Evolutionary conservation across 768 basidiomycete species (phyloP), one percentile per base, ranked within the genome.

Genomic region (Tephrocybe sp.): DNA sequence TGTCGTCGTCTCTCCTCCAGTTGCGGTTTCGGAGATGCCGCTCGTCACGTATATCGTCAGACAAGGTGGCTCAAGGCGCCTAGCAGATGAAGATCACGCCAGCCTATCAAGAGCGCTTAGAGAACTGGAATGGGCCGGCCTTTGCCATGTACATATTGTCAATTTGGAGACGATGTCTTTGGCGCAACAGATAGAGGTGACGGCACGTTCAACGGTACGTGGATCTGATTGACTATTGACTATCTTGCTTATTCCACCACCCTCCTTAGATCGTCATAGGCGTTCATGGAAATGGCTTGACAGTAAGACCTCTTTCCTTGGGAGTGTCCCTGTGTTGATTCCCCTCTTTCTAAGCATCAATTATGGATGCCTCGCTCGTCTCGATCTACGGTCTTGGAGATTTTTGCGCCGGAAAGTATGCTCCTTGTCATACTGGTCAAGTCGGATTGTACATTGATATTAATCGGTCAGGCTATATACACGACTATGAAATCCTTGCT

Each of bases 211-310:
- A 5, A 88, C 85, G 12, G 84, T 87, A 40, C 57, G 79, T 51
- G 26, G 28, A 15, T 37, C 2, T 26, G n/a, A 14, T 12, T 0
- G 4, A 12, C 21, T 2, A 11, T 25, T 3, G 11, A n/a, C 6
- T 25, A 3, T 37, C 38, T 23, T n/a, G 34, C 12, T 38, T 15
- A 41, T 26, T 36, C 17, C 5, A 8, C 59, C 18, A 12, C 24
- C 25, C 11, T 3, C 37, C 11, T 21, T 15, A 84, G 82, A 66
- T 84, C 46, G 61, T 86, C 56, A 63, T 86, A 24, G 85, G 83
- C n/a, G 80, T 85, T 17, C 84, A 86, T 55, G 86, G 86, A 11
- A 88, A 88, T 64, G 86, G 87, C 15, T 68, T 91, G 8, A 86
- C 87, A 45, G 73, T 73, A 54, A 47, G 50, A 51, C 5, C 28